Base-by-base conservation (phyloP, 306 rosid species). In the Vigna angularis region DNA sequence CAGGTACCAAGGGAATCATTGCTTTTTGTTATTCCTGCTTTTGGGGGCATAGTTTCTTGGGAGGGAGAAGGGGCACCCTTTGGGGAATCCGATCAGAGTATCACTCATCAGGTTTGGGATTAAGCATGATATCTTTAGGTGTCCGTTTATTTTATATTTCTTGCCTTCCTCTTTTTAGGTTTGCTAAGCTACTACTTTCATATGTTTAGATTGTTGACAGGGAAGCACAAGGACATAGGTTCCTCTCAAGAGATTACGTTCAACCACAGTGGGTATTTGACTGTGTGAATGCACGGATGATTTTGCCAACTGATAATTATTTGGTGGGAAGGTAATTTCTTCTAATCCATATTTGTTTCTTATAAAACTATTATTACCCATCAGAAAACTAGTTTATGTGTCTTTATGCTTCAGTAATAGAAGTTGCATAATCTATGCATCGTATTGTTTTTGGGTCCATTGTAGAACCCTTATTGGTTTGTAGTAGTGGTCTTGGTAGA, bases 241-340 rank as follows among this genome's bases (percentile, higher is more conserved):
- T 88, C 67, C 88, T 83, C 66, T 85, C 94, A 17, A 91, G 99
- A 77, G 93, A 89, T 64, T 95, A 95, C 79, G 91, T 91, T 79
- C 99, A 95, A 86, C 99, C 99, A 18, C 99, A 95, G 66, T 95
- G 99, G 99, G 73, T 95, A 52, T 95, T 61, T 87, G 99, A 93
- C 71, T 91, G 87, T 84, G 85, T 93, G 66, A 95, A 95, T 84
- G 94, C 96, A 8, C 85, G 87, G 5, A 85, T 91, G 26, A 84
- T 95, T 85, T 85, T 95, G 78, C 98, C 99, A 14, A 85, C 90
- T 16, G 91, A 74, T 20, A 90, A 28, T 59, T 95, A 95, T 85
- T 34, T 86, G 88, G 98, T 83, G 2, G 99, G 98, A 85, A 93
- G 93, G 99, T 95, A 91, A 81, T 26, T 26, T 26, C 59, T 72